These are phyloP conservation scores for Scutellaria galericulata DNA, from an alignment of 257 asterid species.

Conservation along the genomic window DNA sequence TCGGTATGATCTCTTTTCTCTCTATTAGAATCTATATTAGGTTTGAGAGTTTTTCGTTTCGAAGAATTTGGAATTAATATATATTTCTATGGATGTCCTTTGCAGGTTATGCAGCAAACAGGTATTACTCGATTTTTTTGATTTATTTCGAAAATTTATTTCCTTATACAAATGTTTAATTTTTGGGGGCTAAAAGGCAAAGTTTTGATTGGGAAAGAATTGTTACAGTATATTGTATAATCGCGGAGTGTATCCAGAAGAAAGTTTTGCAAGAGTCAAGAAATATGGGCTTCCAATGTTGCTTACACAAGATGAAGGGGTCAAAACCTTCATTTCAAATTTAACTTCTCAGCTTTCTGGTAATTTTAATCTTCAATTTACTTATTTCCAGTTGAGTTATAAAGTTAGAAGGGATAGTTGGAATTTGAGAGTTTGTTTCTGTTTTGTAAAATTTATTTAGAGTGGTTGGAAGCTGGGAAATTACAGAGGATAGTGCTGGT, in stretches of 20 bases:
- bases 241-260: constrained; percentile 91
- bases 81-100: constrained; percentile 26
- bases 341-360: constrained; percentile 90
- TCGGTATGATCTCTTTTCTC: constrained; percentile 50
- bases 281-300: constrained; percentile 92
- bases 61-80: constrained; percentile 16
- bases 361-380: constrained; percentile 35
- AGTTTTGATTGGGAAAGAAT: constrained; percentile 27
- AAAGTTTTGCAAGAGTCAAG: constrained; percentile 84
- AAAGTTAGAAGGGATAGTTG: neutral
- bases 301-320: constrained; percentile 95
- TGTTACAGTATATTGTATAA: constrained; percentile 71
- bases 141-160: neutral
- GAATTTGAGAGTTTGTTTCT: neutral
- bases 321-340: constrained; percentile 82
- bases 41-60: neutral
- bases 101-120: constrained; percentile 94
- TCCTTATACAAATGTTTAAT: no score
- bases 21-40: neutral
- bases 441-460: constrained; percentile 37
- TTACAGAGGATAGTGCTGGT: constrained; percentile 89
- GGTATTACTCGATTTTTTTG: constrained; percentile 41
- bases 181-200: neutral
- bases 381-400: neutral
- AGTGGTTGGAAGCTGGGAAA: constrained; percentile 95